Percentiles rank a stretch among this genome's conserved stretches.
phyloP scores from a whole-genome alignment of 106 monocot genomes.

The Dioscorea alata region DNA sequence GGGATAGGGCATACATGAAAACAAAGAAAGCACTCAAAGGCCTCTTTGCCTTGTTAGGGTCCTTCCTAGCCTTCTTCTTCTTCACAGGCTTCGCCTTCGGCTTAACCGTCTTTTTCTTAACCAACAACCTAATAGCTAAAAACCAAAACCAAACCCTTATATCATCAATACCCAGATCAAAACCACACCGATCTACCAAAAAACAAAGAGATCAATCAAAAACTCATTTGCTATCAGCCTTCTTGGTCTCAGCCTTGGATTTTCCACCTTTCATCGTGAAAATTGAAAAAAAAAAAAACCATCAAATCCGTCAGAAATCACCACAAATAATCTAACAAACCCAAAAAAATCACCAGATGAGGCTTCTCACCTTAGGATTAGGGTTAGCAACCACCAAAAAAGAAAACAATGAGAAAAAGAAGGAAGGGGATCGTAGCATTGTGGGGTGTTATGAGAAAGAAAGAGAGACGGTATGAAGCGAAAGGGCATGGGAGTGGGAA shows the following conservation, averaged over 20 bases:
- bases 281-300: background rate
- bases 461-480: background rate
- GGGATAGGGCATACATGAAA: constrained; percentile 33
- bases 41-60: constrained; percentile 47
- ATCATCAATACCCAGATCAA: too few species aligned
- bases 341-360: background rate
- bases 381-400: background rate
- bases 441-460: too few species aligned
- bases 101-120: constrained; percentile 27
- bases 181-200: background rate
- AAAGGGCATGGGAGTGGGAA: background rate
- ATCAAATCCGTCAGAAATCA: background rate
- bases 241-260: constrained; percentile 7
- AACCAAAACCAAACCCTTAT: constrained; percentile 3
- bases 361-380: background rate
- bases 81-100: constrained; percentile 6
- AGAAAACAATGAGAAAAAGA: background rate
- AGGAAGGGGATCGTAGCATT: too few species aligned
- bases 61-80: constrained; percentile 30
- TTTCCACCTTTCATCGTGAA: background rate
- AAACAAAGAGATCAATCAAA: background rate
- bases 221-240: constrained; percentile 5
- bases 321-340: background rate
- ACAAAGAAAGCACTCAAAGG: constrained; percentile 47
- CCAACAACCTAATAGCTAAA: constrained; percentile 41